Conservation (phyloP, 495 filamentous ascomycete genomes). For the Annulohypoxylon nitens region DNA sequence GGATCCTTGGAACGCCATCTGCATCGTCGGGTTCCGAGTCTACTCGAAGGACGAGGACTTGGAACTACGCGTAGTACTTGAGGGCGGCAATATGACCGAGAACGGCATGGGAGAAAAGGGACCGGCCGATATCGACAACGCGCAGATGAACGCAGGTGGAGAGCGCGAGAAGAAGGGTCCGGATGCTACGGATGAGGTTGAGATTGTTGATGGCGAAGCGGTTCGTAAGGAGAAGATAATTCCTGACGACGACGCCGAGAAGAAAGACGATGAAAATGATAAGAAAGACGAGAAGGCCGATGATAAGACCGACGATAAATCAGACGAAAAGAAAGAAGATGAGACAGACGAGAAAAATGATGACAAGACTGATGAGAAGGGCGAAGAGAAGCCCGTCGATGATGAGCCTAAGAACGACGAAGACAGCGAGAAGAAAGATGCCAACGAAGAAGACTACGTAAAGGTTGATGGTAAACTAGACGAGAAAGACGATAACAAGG, state of each 20-base stretch:
- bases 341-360: conserved; percentile 18
- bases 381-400: conserved; percentile 19
- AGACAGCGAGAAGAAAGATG: conserved; percentile 21
- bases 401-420: conserved; percentile 22
- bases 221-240: conserved; percentile 56
- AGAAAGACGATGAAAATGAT: conserved; percentile 43
- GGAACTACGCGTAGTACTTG: conserved; percentile 62
- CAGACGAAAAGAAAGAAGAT: conserved; percentile 23
- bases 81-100: conserved; percentile 62
- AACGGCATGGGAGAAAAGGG: conserved; percentile 66
- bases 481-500: conserved; percentile 29
- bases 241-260: conserved; percentile 50
- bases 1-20: conserved; percentile 66
- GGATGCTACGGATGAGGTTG: conserved; percentile 43
- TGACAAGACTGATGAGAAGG: conserved; percentile 13
- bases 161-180: conserved; percentile 53
- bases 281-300: conserved; percentile 45
- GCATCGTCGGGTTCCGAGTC: conserved; percentile 63
- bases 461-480: conserved; percentile 26
- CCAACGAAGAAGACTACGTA: conserved; percentile 11
- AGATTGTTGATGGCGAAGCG: conserved; percentile 56
- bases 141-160: conserved; percentile 64
- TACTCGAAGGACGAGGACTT: conserved; percentile 64
- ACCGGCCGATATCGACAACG: conserved; percentile 62
- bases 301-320: conserved; percentile 17